A percentile compares a stretch with the other conserved stretches of the same genome.
Conservation (phyloP, 2,329 filamentous ascomycete species). For the Colletotrichum sp. region DNA sequence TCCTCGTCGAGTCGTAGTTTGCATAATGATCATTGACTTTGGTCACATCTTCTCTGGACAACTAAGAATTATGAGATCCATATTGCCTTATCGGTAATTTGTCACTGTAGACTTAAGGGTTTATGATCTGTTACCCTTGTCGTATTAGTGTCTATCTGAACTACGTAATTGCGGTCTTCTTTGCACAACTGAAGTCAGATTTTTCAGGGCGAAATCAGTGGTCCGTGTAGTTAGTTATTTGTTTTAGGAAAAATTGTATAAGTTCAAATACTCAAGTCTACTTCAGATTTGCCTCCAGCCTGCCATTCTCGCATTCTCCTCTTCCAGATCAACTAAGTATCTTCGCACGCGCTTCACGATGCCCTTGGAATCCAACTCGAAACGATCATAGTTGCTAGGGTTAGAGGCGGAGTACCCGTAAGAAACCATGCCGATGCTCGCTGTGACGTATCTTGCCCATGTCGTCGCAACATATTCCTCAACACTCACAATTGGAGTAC, state of each 20-base stretch:
- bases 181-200: not conserved
- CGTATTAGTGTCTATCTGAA: not conserved
- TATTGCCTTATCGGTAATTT: too few species aligned
- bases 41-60: not conserved
- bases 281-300: conserved; percentile 25
- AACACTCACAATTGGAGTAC: conserved; percentile 41
- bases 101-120: not conserved
- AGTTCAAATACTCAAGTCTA: not conserved
- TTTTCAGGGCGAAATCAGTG: not conserved
- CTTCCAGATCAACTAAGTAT: conserved; percentile 25
- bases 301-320: conserved; percentile 22
- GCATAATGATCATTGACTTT: not conserved
- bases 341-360: conserved; percentile 34
- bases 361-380: conserved; percentile 45
- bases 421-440: conserved; percentile 38
- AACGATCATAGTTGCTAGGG: conserved; percentile 48
- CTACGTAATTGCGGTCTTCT: not conserved
- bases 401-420: conserved; percentile 53
- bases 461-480: conserved; percentile 51
- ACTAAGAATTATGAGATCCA: not conserved
- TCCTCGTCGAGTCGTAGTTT: not conserved
- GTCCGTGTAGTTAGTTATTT: too few species aligned
- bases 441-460: conserved; percentile 53
- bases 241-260: too few species aligned
- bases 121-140: not conserved